phyloP scores from a whole-genome alignment of 2,329 filamentous ascomycete genomes.

The Fusarium nodosum region DNA sequence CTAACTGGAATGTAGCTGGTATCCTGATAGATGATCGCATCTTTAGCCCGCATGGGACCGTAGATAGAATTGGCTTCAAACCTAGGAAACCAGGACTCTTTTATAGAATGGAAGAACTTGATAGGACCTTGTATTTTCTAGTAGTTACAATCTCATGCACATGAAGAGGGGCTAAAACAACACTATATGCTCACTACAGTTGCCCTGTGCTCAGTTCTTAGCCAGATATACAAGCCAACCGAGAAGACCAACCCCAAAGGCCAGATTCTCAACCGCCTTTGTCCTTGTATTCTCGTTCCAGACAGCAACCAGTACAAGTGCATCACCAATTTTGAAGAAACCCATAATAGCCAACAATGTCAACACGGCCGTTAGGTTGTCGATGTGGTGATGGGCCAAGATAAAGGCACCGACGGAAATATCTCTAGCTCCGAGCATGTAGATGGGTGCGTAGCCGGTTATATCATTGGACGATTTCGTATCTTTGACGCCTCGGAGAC shows the following conservation, averaged over 20 bases:
- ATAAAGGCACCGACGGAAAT: neutral
- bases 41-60: too few relatives aligned
- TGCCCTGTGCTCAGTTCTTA: neutral
- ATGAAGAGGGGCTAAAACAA: neutral
- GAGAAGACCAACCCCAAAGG: neutral
- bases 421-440: conserved; percentile 8
- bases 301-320: neutral
- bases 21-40: too few relatives aligned
- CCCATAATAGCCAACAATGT: conserved; percentile 7
- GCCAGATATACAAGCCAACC: neutral
- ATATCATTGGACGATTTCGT: neutral
- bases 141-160: too few relatives aligned
- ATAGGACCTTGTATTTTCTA: too few relatives aligned
- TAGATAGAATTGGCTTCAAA: too few relatives aligned
- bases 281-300: neutral
- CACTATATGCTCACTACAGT: neutral
- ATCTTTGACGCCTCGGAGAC: neutral
- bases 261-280: neutral
- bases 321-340: conserved; percentile 2
- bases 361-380: neutral
- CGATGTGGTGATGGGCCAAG: neutral
- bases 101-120: too few relatives aligned
- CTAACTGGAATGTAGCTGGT: too few relatives aligned
- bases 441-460: neutral
- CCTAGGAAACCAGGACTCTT: too few relatives aligned